Base-by-base conservation (phyloP, 306 rosid genomes). In the Quercus dentata region DNA sequence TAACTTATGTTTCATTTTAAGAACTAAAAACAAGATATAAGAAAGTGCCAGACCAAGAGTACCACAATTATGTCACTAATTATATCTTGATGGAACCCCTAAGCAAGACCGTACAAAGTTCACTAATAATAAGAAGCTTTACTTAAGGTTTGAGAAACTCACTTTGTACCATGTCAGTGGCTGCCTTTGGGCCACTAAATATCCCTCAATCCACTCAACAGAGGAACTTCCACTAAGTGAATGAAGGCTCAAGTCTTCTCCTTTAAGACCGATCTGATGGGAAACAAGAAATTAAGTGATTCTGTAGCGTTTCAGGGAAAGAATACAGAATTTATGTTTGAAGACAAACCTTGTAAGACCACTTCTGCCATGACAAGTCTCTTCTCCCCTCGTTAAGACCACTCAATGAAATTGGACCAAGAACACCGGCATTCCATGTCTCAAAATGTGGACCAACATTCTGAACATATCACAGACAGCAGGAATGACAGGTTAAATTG, bases 151-250 rank as follows among this genome's bases (percentile, higher is more conserved):
- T 69, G 74, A 77, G 69, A 75, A 59, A 88, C 97, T 90, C 86
- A 96, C 99, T 87, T 93, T 96, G 88, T 83, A 96, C 99, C 99
- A 96, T 76, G 97, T 91, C 81, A 96, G 76, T 14, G 99, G 97
- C 87, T 93, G 98, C 77, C 73, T 88, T 72, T 79, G 85, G 61
- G 92, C 84, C 75, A 93, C 90, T 3, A 90, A 83, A 54, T 83
- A 88, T 13, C 99, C 97, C 74, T 87, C 89, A 44, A 92, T 72
- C 99, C 99, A 96, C 59, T 96, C 99, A 57, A 93, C 98, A 9
- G 99, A 87, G 81, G 97, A 91, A 85, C 94, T 96, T 75, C 99
- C 98, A 68, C 88, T 90, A 73, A 93, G 84, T 6, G 99, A 96
- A 89, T 93, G 97, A 76, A 96, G 98, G 88, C 92, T 83, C 90